Percentiles rank a stretch among this genome's conserved stretches.
Conservation (phyloP, 331 rosid species). For the Rhamnella rubrinervis region DNA sequence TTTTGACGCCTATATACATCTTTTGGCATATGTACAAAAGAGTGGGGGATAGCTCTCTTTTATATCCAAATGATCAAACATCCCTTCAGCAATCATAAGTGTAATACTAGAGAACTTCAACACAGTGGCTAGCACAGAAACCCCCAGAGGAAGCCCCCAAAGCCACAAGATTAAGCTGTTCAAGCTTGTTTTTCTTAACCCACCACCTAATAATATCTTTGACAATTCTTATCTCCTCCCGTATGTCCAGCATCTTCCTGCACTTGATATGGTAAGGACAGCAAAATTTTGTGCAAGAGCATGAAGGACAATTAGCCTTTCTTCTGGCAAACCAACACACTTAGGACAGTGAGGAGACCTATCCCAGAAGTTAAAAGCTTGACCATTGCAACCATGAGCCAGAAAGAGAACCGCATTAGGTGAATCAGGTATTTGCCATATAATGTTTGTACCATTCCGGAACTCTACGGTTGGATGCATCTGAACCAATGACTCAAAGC, state of each 20-base stretch:
- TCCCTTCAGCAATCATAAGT: slow-evolving; percentile 87
- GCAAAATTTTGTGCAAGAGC: slow-evolving; percentile 66
- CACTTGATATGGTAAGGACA: slow-evolving; percentile 69
- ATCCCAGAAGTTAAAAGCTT: slow-evolving; percentile 73
- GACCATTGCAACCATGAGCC: slow-evolving; percentile 75
- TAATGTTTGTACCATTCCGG: slow-evolving; percentile 66
- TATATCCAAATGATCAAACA: slow-evolving; percentile 57
- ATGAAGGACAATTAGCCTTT: slow-evolving; percentile 64
- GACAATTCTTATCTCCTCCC: slow-evolving; percentile 53
- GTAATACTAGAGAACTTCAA: slow-evolving; percentile 59
- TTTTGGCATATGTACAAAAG: slow-evolving; percentile 96
- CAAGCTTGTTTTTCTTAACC: slow-evolving; percentile 58
- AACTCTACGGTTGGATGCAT: slow-evolving; percentile 55
- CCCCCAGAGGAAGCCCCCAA: slow-evolving; percentile 95
- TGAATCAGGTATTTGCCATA: slow-evolving; percentile 77
- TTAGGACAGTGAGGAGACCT: slow-evolving; percentile 52
- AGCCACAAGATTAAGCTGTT: slow-evolving; percentile 71
- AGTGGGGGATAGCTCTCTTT: slow-evolving; percentile 67
- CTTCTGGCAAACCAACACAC: slow-evolving; percentile 92
- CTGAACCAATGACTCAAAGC: slow-evolving; percentile 50
- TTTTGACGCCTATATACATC: slow-evolving; percentile 62
- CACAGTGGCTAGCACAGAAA: slow-evolving; percentile 62
- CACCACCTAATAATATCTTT: slow-evolving; percentile 72
- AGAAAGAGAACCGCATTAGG: slow-evolving; percentile 76
- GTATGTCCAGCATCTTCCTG: slow-evolving; percentile 62